Base-by-base conservation (phyloP, 2,329 filamentous ascomycete species). In the Paecilomyces dactylethromorphus region DNA sequence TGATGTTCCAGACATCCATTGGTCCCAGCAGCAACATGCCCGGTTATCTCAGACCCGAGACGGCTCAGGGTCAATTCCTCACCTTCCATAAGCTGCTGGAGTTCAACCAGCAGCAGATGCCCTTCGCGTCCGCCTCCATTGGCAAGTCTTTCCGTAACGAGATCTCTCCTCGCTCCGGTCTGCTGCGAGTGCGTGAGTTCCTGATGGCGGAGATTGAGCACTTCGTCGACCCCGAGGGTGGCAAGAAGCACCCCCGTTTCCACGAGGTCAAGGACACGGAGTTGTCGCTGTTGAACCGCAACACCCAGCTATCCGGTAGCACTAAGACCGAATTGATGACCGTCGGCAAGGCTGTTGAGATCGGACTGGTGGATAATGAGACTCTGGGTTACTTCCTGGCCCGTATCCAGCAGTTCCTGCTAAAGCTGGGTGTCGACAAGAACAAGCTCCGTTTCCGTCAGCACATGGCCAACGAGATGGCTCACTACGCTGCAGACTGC, bases 131-230 rank as follows among this genome's bases (percentile, higher is more conserved):
- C 55, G 94, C 94, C 53, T 96, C 91, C 45, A 95, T 99, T 73
- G 94, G 94, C 77, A 96, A 96, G 78, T 97, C 93, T 1, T 97
- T 96, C 84, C 87, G 94, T 69, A 99, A 99, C 74, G 94, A 99
- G 73, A 97, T 99, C 67, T 97, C 94, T 0, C 94, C 94, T 10
- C 86, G 94, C 58, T 86, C 91, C 63, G 94, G 94, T 77, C 86
- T 99, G 49, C 79, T 99, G 59, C 89, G 94, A 67, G 94, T 99
- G 51, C 90, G 94, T 68, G 94, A 99, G 76, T 97, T 99, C 79
- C 79, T 97, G 68, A 97, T 99, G 94, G 94, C 93, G 24, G 94
- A 99, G 78, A 96, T 99, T 67, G 94, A 99, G 80, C 94, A 99
- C 76, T 99, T 91, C 72, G 94, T 99, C 65, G 94, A 99, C 70